These are phyloP conservation scores for Diaporthe eres DNA, from an alignment of 2,329 filamentous ascomycete genomes.

Conservation along the genomic window DNA sequence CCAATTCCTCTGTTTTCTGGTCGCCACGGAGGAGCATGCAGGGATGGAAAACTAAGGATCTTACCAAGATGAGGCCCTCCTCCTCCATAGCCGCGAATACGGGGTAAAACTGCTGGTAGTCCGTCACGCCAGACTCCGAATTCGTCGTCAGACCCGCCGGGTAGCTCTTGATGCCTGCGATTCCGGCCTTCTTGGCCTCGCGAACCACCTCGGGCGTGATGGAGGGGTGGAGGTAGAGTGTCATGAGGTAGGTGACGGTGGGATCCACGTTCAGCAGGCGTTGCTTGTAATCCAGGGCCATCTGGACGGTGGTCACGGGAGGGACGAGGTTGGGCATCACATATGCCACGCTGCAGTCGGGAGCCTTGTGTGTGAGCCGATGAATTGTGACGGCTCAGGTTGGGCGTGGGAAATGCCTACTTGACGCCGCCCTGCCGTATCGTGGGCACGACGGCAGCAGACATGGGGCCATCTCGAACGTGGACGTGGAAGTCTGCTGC, in stretches of 20 bases:
- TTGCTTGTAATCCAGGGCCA: conserved; percentile 76
- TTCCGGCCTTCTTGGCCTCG: conserved; percentile 79
- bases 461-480: conserved; percentile 76
- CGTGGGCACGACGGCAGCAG: conserved; percentile 67
- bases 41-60: background rate
- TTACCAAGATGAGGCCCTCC: conserved; percentile 70
- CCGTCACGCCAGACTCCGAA: conserved; percentile 77
- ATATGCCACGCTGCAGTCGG: conserved; percentile 50
- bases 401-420: conserved; percentile 68
- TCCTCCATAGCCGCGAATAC: conserved; percentile 93
- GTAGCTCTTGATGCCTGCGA: conserved; percentile 81
- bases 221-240: conserved; percentile 73
- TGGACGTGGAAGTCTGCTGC: conserved; percentile 80
- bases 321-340: conserved; percentile 74
- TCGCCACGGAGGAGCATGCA: background rate
- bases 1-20: background rate
- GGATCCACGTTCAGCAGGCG: conserved; percentile 72
- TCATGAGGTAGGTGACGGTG: conserved; percentile 80
- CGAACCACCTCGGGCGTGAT: conserved; percentile 79
- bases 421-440: conserved; percentile 51
- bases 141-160: conserved; percentile 75
- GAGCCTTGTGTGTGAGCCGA: conserved; percentile 38
- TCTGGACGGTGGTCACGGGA: conserved; percentile 71
- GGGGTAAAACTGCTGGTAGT: conserved; percentile 79
- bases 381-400: conserved; percentile 51